Base-by-base conservation (phyloP, 2,329 filamentous ascomycete species). In the Penicillium sp. region DNA sequence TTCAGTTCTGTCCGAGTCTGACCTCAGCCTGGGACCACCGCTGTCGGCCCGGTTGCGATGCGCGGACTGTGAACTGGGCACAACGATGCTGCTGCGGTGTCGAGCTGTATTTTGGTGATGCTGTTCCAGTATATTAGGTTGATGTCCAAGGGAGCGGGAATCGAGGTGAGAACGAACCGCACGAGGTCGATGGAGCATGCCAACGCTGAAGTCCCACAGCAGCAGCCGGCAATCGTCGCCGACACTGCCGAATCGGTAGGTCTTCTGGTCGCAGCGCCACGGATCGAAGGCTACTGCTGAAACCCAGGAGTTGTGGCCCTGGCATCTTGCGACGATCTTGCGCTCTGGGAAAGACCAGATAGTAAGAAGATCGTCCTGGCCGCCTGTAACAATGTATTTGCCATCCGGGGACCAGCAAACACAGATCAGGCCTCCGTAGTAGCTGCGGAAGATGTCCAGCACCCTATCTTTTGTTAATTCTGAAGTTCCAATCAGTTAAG, bases 351-450 rank as follows among this genome's bases (percentile, higher is more conserved):
- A 80, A 14, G 87, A 94, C 94, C 94, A 99, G 61, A 99, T 96
- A 0, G 91, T 95, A 11, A 99, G 88, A 9, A 97, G 78, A 69
- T 99, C 94, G 69, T 99, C 94, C 72, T 97, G 92, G 4, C 94
- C 92, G 46, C 94, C 94, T 0, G 94, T 96, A 16, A 99, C 79
- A 46, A 99, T 86, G 70, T 97, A 99, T 69, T 95, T 92, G 46
- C 91, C 92, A 67, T 99, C 94, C 9, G 94, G 94, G 6, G 92
- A 96, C 94, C 94, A 99, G 74, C 90, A 95, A 2, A 96, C 91
- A 66, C 91, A 96, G 40, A 88, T 88, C 55, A 99, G 80, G 3
- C 90, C 92, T 42, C 94, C 94, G 64, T 96, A 99, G 75, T 96
- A 99, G 48, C 90, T 90, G 63, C 87, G 85, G 71, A 90, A 96